Conservation (phyloP, 176 grass and related monocot genomes). For the Otatea glauca region DNA sequence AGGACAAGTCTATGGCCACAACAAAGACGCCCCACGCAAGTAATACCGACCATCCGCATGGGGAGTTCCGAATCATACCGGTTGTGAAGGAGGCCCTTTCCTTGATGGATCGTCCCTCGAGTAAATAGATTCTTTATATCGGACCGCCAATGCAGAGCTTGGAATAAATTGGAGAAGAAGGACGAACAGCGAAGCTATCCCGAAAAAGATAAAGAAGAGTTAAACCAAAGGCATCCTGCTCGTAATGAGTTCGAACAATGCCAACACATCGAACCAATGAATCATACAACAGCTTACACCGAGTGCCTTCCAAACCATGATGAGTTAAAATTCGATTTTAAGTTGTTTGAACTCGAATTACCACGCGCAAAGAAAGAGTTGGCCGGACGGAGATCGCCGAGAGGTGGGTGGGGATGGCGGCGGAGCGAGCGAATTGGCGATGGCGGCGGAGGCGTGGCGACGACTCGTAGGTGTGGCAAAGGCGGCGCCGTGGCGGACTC, state of each 20-base stretch:
- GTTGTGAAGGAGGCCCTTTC: constrained; percentile 46
- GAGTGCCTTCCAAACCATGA: neutral
- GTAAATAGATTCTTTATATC: constrained; percentile 58
- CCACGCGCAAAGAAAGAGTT: no score
- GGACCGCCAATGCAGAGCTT: constrained; percentile 32
- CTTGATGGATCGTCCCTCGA: constrained; percentile 45
- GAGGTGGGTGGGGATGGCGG: no score
- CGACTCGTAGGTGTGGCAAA: no score
- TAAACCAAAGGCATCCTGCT: neutral
- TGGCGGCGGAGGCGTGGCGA: no score
- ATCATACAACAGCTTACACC: neutral
- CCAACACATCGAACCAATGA: neutral
- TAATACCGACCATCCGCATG: constrained; percentile 82
- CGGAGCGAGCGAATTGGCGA: no score
- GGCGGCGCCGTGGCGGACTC: no score
- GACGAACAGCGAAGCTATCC: constrained; percentile 31
- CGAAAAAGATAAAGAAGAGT: neutral
- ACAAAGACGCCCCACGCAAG: constrained; percentile 51
- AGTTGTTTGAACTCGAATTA: neutral
- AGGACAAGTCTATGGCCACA: constrained; percentile 65
- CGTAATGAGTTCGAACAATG: neutral
- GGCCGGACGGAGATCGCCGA: no score
- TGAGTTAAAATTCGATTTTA: neutral
- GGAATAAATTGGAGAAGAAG: constrained; percentile 43
- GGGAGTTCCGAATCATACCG: constrained; percentile 67